Evolutionary conservation across 768 basidiomycete species (phyloP).

Genomic region (Udeniomyces megalosporus): DNA sequence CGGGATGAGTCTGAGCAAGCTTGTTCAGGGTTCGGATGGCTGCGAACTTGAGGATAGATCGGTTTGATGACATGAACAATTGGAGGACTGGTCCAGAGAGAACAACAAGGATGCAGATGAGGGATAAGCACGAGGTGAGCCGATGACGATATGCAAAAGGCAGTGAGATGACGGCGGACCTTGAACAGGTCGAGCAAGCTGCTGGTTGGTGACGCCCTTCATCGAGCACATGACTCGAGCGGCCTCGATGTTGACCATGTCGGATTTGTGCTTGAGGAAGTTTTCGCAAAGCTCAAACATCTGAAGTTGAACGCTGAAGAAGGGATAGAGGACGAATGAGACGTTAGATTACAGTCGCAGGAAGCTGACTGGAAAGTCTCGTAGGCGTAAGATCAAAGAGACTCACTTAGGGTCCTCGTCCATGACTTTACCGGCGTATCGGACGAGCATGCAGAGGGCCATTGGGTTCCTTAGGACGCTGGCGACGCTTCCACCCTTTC

Average conservation of each 20-base stretch:
- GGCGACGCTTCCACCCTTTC: conserved; percentile 53
- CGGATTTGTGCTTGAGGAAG: conserved; percentile 94
- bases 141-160: background rate
- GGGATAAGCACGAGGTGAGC: conserved; percentile 15
- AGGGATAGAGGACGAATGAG: background rate
- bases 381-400: background rate
- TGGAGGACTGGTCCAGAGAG: conserved; percentile 53
- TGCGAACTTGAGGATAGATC: conserved; percentile 87
- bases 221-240: conserved; percentile 95
- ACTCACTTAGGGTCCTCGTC: conserved; percentile 96
- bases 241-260: conserved; percentile 99
- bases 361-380: too few relatives aligned
- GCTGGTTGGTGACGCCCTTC: conserved; percentile 59
- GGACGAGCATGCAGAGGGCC: conserved; percentile 96
- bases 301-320: conserved; percentile 62
- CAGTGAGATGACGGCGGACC: conserved; percentile 37
- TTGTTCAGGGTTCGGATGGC: conserved; percentile 87
- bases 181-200: conserved; percentile 73
- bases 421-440: conserved; percentile 96
- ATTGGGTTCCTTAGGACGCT: conserved; percentile 84
- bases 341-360: too few relatives aligned
- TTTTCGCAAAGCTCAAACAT: conserved; percentile 88
- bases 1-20: conserved; percentile 70
- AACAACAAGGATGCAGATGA: background rate
- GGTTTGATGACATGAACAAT: conserved; percentile 87